Evolutionary conservation across 1,139 yeast species (phyloP).

Genomic region (Arxiozyma slooffiae): DNA sequence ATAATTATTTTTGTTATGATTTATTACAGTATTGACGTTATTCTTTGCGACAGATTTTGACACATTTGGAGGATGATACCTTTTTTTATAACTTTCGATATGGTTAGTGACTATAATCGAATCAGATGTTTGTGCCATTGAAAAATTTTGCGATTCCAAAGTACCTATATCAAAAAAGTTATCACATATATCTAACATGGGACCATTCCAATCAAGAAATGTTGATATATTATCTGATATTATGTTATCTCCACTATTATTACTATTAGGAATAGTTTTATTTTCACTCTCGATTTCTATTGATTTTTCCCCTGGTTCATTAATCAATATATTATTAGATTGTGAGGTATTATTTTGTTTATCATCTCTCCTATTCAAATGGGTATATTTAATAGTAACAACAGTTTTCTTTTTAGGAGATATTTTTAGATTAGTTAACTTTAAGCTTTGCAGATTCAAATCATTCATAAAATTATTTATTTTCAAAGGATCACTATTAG

Average conservation of each 20-base stretch:
- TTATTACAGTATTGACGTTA: background rate
- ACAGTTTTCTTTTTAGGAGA: background rate
- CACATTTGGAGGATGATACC: background rate
- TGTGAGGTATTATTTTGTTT: background rate
- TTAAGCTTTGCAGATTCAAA: background rate
- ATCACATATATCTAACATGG: constrained; percentile 9
- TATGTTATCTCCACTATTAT: background rate
- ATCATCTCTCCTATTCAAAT: background rate
- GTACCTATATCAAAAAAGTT: constrained; percentile 17
- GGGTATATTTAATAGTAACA: background rate
- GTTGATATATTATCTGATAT: constrained; percentile 1
- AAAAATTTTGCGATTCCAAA: constrained; percentile 6
- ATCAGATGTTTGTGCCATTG: background rate
- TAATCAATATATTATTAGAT: too few relatives aligned
- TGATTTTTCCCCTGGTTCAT: too few relatives aligned
- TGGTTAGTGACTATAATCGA: background rate
- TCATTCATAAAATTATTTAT: background rate
- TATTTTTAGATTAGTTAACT: background rate
- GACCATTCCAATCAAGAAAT: constrained; percentile 10
- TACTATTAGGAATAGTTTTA: background rate
- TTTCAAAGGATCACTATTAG: background rate
- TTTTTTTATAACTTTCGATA: background rate
- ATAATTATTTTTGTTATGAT: background rate
- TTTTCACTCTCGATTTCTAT: background rate
- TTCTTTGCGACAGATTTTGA: background rate